A percentile compares a stretch with the other conserved stretches of the same genome.
Conservation (phyloP, 768 basidiomycete species). For the Russula sp. region DNA sequence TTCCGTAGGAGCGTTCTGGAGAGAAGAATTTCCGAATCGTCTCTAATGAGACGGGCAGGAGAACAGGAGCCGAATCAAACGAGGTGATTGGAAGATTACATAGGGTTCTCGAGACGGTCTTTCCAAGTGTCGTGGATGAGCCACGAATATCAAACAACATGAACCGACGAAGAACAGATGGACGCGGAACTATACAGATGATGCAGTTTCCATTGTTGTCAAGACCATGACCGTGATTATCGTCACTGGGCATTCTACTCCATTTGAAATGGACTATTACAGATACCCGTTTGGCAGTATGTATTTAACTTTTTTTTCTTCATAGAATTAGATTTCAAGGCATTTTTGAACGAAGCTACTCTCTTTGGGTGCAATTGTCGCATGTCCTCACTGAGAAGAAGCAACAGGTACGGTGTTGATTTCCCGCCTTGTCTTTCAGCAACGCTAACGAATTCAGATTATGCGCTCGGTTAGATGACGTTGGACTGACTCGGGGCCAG, state of each 20-base stretch:
- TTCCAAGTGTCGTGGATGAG: not conserved
- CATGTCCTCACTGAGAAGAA: too few species aligned
- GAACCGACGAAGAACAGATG: not conserved
- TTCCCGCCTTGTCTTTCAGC: too few species aligned
- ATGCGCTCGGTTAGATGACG: too few species aligned
- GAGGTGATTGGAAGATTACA: slow-evolving; percentile 23
- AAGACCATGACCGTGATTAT: not conserved
- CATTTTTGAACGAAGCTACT: not conserved
- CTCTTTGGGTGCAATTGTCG: not conserved
- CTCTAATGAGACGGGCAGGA: slow-evolving; percentile 2
- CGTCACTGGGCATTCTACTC: not conserved
- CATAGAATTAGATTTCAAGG: not conserved
- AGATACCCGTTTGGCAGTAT: not conserved
- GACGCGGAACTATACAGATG: not conserved
- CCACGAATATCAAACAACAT: not conserved
- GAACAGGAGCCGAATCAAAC: slow-evolving; percentile 33
- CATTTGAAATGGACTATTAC: not conserved
- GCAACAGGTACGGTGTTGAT: too few species aligned
- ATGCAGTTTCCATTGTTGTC: not conserved
- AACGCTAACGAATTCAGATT: too few species aligned
- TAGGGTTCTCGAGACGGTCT: slow-evolving; percentile 1
- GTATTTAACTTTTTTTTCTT: not conserved
- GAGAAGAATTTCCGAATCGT: not conserved
- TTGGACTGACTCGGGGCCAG: too few species aligned
- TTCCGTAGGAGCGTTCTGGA: not conserved